These are phyloP conservation scores for Ormosia emarginata DNA, from an alignment of 306 rosid genomes.

Conservation along the genomic window DNA sequence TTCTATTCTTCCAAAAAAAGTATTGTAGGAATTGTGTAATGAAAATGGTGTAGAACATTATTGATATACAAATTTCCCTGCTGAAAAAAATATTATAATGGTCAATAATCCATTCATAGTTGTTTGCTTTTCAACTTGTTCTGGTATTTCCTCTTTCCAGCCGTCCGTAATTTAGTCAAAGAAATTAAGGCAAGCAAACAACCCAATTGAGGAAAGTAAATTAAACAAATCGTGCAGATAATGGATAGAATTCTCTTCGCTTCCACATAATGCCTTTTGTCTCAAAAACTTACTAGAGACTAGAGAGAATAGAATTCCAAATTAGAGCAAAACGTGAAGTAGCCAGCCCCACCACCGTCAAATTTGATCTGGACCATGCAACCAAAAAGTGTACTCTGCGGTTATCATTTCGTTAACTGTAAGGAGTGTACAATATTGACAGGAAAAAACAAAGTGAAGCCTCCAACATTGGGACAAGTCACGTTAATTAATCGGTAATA, in stretches of 20 bases:
- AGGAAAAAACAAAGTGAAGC: neutral
- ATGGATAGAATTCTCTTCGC: constrained; percentile 14
- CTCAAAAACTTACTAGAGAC: neutral
- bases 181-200: constrained; percentile 14
- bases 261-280: constrained; percentile 20
- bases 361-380: constrained; percentile 23
- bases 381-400: constrained; percentile 23
- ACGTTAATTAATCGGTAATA: neutral
- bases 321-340: constrained; percentile 13
- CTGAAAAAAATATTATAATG: neutral
- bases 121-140: neutral
- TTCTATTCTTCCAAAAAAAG: too few relatives aligned
- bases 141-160: constrained; percentile 7
- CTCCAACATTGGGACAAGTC: neutral
- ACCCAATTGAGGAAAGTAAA: neutral
- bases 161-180: constrained; percentile 32
- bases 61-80: constrained; percentile 1
- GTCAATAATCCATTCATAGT: neutral
- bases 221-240: neutral
- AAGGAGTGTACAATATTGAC: constrained; percentile 18
- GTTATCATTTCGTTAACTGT: constrained; percentile 31
- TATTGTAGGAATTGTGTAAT: too few relatives aligned
- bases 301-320: constrained; percentile 6
- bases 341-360: constrained; percentile 19
- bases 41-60: too few relatives aligned